Evolutionary conservation across 305 asterid species (phyloP), one percentile per base, ranked within the genome.

Genomic region (Rubia balearica): DNA sequence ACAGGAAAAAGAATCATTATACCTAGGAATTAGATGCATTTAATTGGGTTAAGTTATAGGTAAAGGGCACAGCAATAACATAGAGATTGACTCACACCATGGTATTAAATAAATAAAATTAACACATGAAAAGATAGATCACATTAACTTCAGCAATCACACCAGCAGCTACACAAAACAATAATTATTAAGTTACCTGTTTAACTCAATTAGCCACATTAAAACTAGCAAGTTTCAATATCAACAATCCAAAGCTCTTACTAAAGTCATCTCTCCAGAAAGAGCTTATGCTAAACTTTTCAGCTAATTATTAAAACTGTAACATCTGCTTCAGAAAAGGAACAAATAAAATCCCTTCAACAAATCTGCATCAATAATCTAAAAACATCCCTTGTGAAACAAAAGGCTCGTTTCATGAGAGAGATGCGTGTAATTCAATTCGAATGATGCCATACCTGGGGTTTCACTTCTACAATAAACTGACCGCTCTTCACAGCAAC

Each of bases 381-480:
- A 40, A 56, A 12, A 6, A 21, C 13, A 43, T 9, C 21, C 22
- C 27, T 46, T 22, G 16, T 4, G 12, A 30, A 38, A 36, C 21
- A 38, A 21, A 7, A 46, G 19, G 17, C 55, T 48, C 14, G 3
- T 30, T 45, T 4, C 24, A 21, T 48, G 24, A 48, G 1, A 49
- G 11, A 49, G 11, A 14, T 5, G 7, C 30, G 13, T 7, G 42
- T 0, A 36, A 43, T 64, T 51, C 46, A 40, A 42, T 16, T 16
- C 36, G 33, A 30, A 57, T 33, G 45, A 59, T 68, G 57, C 16
- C 62, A 9, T 67, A 83, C 86, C 84, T 83, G 86, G 53, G 86
- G 86, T 73, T 83, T 83, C 45, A 83, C 86, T 80, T 83, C 86
- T 42, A 83, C 84, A 73, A 83, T 83, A 80, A 75, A 83, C 72